Percentiles rank a stretch among this genome's conserved stretches.
Evolutionary conservation across 2,329 filamentous ascomycete species (phyloP).

Genomic region (Fusarium redolens): DNA sequence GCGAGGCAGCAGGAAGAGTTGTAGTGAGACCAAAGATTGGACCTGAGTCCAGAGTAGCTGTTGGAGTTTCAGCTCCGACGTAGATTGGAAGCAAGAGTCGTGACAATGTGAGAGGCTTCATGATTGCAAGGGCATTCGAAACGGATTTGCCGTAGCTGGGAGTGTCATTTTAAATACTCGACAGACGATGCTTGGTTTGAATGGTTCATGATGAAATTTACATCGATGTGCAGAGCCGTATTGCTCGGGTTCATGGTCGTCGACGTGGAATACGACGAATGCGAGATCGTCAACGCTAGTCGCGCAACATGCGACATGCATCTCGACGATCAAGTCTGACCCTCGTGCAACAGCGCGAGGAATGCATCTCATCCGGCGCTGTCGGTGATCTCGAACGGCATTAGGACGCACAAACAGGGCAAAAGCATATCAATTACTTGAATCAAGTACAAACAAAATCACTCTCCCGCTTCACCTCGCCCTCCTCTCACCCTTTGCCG

Average conservation of each 20-base stretch:
- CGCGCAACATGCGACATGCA: neutral
- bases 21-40: conserved; percentile 27
- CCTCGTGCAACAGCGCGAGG: too few species aligned
- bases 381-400: too few species aligned
- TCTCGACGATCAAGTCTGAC: too few species aligned
- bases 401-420: too few species aligned
- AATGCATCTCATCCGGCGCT: too few species aligned
- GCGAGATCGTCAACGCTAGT: neutral
- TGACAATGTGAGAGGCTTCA: conserved; percentile 9
- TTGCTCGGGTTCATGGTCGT: neutral
- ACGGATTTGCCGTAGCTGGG: neutral
- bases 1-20: conserved; percentile 24
- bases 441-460: too few species aligned
- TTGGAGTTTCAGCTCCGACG: conserved; percentile 8
- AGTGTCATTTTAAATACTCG: neutral
- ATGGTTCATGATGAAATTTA: neutral
- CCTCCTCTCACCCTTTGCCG: conserved; percentile 41
- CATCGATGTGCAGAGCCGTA: neutral
- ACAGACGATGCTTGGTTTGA: neutral
- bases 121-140: neutral
- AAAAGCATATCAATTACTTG: too few species aligned
- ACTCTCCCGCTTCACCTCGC: neutral
- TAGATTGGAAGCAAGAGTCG: conserved; percentile 2
- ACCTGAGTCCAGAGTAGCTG: conserved; percentile 30
- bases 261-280: conserved; percentile 1